phyloP scores from a whole-genome alignment of 352 stramenopile genomes.

The Pythium guiyangense region DNA sequence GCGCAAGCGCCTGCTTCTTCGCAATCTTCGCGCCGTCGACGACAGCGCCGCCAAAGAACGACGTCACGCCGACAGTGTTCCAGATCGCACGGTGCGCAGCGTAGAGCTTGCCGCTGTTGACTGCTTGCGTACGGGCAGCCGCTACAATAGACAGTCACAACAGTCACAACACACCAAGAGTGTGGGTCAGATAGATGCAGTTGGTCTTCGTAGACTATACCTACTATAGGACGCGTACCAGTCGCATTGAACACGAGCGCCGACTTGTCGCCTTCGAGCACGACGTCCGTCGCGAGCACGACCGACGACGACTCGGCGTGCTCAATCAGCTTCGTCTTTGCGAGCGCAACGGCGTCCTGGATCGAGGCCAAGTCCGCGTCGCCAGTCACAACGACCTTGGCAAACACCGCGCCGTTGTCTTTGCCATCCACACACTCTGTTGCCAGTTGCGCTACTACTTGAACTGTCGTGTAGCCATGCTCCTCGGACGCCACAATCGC shows the following conservation, averaged over 20 bases:
- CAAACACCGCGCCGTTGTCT: slow-evolving; percentile 55
- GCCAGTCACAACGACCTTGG: slow-evolving; percentile 70
- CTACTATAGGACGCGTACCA: slow-evolving; percentile 15
- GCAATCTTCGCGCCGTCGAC: slow-evolving; percentile 44
- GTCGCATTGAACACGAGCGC: slow-evolving; percentile 70
- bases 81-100: slow-evolving; percentile 67
- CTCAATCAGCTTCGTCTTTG: slow-evolving; percentile 71
- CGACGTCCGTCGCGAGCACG: slow-evolving; percentile 46
- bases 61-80: slow-evolving; percentile 60
- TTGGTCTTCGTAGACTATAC: too few relatives aligned
- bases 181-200: background rate
- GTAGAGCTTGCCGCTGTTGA: slow-evolving; percentile 64
- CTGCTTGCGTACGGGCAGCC: slow-evolving; percentile 44
- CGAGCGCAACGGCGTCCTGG: slow-evolving; percentile 48
- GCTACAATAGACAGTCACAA: slow-evolving; percentile 17
- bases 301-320: slow-evolving; percentile 47
- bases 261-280: slow-evolving; percentile 60
- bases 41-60: slow-evolving; percentile 64
- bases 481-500: too few relatives aligned
- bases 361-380: slow-evolving; percentile 46
- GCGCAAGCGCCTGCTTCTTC: slow-evolving; percentile 54
- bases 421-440: too few relatives aligned
- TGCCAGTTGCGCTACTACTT: too few relatives aligned
- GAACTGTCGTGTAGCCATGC: too few relatives aligned
- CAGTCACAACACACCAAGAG: too few relatives aligned